Base-by-base conservation (phyloP, 2,329 filamentous ascomycete genomes). In the Zymoseptoria brevis region DNA sequence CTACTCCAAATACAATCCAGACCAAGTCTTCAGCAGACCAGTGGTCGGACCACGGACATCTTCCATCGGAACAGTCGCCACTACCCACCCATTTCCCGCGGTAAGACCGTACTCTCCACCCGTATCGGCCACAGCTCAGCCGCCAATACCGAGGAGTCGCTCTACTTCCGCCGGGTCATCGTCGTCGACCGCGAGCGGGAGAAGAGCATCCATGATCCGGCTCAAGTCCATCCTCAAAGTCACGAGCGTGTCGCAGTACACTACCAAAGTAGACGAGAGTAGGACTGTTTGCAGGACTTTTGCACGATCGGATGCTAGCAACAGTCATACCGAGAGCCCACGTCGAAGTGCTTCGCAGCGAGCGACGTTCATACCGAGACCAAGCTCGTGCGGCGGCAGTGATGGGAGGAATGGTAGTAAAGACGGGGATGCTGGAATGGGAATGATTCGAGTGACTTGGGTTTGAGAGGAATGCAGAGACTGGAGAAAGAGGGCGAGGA, bases 181-280 rank as follows among this genome's bases (percentile, higher is more conserved):
- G 16, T n/a, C 35, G 2, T 1, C 35, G 4, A 4, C 19, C n/a
- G 41, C 7, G 52, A 57, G 24, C 58, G 58, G 2, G 19, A 62
- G 7, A 61, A 63, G 54, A 60, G 57, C 11, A 63, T 63, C 19
- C 35, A 60, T n/a, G 13, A 45, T 16, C 4, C 35, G 16, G 7
- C 22, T 11, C 11, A 30, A 57, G 53, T 19, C 55, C 53, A 21
- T 52, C 54, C 22, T 63, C 2, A 65, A 65, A 35, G 57, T 59
- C 19, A 64, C 63, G 2, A 55, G 58, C 6, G 60, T 62, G 11
- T 54, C 62, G 24, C 35, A 45, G 35, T n/a, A n/a, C 35, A 45
- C 35, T 4, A n/a, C 41, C 41, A 45, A 51, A 24, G 21, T 48
- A 51, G n/a, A 50, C 26, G 13, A 1, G 35, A 45, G 26, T n/a